phyloP scores from a whole-genome alignment of 164 flowering plant species.

The Vitis rotundifolia region DNA sequence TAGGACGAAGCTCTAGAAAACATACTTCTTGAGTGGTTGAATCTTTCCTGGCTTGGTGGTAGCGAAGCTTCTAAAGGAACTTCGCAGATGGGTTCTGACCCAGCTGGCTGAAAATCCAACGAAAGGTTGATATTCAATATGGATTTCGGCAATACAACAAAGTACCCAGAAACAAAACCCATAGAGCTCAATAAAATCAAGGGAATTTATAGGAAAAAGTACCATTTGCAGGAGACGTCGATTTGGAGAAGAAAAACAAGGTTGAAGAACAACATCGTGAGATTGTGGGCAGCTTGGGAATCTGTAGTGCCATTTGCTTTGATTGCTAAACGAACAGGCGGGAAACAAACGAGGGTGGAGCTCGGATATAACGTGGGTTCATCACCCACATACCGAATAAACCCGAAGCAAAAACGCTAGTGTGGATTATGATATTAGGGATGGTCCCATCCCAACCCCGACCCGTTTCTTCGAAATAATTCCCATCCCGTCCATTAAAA shows the following conservation, averaged over 20 bases:
- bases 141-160: too few species aligned
- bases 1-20: background rate
- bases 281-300: slow-evolving; percentile 13
- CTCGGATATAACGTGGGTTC: too few species aligned
- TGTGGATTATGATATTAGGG: too few species aligned
- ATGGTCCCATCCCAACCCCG: too few species aligned
- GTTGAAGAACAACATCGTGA: slow-evolving; percentile 9
- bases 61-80: slow-evolving; percentile 40
- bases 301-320: slow-evolving; percentile 15
- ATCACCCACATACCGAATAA: too few species aligned
- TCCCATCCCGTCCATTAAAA: too few species aligned
- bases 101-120: slow-evolving; percentile 26
- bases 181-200: background rate
- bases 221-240: slow-evolving; percentile 5
- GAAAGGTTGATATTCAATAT: background rate
- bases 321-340: background rate
- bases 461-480: too few species aligned
- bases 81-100: slow-evolving; percentile 15
- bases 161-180: background rate
- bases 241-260: slow-evolving; percentile 1
- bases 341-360: too few species aligned
- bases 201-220: background rate
- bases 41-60: slow-evolving; percentile 28
- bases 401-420: too few species aligned
- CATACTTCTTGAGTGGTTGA: slow-evolving; percentile 47